phyloP scores from a whole-genome alignment of 73 alveolate genomes.

The Paramecium biaurelia region DNA sequence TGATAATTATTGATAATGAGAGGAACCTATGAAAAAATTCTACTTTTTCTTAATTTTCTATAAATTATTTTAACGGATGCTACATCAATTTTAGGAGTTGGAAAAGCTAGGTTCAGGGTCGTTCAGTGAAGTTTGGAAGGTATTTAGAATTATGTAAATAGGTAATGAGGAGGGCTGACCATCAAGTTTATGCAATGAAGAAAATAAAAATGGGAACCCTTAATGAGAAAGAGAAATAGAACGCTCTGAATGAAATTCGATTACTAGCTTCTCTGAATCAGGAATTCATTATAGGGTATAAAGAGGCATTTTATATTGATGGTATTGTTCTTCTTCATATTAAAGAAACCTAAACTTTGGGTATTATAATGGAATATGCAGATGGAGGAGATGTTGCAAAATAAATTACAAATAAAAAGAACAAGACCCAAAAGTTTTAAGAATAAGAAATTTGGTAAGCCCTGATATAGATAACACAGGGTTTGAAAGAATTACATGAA shows the following conservation, averaged over 20 bases:
- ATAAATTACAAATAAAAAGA: slow-evolving; percentile 71
- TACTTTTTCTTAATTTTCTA: neutral
- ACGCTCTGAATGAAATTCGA: slow-evolving; percentile 77
- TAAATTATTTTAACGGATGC: slow-evolving; percentile 41
- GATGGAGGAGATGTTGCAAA: slow-evolving; percentile 87
- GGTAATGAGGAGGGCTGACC: slow-evolving; percentile 68
- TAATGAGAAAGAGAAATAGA: slow-evolving; percentile 72
- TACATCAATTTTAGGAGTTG: slow-evolving; percentile 41
- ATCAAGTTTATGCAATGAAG: slow-evolving; percentile 76
- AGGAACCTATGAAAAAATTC: neutral
- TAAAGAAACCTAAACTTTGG: slow-evolving; percentile 70
- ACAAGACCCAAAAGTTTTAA: slow-evolving; percentile 65
- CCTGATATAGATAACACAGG: slow-evolving; percentile 78
- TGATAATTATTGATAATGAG: neutral
- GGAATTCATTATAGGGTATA: slow-evolving; percentile 78
- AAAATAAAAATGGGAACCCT: slow-evolving; percentile 73
- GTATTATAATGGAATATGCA: slow-evolving; percentile 89
- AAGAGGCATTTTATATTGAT: slow-evolving; percentile 80
- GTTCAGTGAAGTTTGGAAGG: slow-evolving; percentile 72
- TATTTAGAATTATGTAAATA: neutral
- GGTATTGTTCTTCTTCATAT: slow-evolving; percentile 50
- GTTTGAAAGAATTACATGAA: slow-evolving; percentile 84
- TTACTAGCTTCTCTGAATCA: slow-evolving; percentile 71
- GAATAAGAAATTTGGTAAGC: slow-evolving; percentile 89
- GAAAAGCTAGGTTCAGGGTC: slow-evolving; percentile 73